These are phyloP conservation scores for Tylopilus felleus DNA, from an alignment of 768 basidiomycete genomes.

Conservation along the genomic window DNA sequence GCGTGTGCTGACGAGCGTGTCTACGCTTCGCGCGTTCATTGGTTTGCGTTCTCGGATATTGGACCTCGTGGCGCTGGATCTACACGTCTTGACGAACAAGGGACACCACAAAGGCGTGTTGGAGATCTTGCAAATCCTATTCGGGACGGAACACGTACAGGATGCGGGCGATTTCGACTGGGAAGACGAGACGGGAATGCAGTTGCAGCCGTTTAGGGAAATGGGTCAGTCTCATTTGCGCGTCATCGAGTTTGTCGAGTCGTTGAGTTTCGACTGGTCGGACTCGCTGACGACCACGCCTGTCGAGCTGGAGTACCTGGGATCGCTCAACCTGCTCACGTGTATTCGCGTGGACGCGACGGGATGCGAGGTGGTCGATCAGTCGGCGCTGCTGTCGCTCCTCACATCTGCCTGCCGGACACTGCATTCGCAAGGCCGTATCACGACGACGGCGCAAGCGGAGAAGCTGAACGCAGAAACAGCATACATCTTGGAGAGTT, in stretches of 20 bases:
- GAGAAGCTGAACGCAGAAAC: conserved; percentile 70
- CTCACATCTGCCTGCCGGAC: conserved; percentile 56
- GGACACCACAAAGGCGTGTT: conserved; percentile 70
- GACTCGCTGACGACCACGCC: conserved; percentile 64
- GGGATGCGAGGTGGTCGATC: conserved; percentile 83
- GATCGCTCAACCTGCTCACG: conserved; percentile 60
- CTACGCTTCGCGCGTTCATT: conserved; percentile 71
- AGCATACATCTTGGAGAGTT: conserved; percentile 75
- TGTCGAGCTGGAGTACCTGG: conserved; percentile 61
- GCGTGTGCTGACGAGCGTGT: conserved; percentile 62
- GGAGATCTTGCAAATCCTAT: conserved; percentile 77
- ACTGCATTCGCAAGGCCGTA: conserved; percentile 63
- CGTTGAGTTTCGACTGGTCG: conserved; percentile 84
- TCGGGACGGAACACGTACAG: conserved; percentile 58
- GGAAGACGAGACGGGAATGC: conserved; percentile 35
- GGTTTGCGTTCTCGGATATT: conserved; percentile 81
- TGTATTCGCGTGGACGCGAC: conserved; percentile 65
- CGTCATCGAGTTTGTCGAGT: conserved; percentile 85
- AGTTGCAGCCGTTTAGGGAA: conserved; percentile 59
- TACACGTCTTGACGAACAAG: conserved; percentile 80
- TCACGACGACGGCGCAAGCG: conserved; percentile 58
- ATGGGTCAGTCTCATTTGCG: conserved; percentile 80
- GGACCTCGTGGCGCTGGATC: conserved; percentile 81
- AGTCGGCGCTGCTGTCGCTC: conserved; percentile 66
- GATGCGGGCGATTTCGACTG: conserved; percentile 36